These are phyloP conservation scores for Pyricularia sp. DNA, from an alignment of 2,329 filamentous ascomycete species.

Conservation along the genomic window DNA sequence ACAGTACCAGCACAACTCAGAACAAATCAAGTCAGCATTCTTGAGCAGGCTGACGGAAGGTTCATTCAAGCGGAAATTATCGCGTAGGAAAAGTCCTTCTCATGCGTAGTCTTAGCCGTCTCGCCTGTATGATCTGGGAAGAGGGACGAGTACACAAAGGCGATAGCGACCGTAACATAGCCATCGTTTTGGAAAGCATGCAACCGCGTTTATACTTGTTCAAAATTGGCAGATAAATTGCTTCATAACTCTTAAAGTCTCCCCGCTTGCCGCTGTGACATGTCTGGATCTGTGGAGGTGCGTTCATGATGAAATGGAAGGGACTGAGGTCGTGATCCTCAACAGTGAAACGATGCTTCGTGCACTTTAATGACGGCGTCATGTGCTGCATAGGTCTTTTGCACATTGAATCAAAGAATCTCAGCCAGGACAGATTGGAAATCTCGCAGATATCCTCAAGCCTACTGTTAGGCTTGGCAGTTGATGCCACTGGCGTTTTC, in stretches of 20 bases:
- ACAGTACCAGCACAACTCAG: neutral
- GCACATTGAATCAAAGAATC: conserved; percentile 10
- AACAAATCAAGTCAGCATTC: neutral
- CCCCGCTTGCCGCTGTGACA: too few relatives aligned
- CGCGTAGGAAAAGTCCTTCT: too few relatives aligned
- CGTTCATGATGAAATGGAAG: neutral
- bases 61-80: neutral
- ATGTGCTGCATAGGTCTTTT: conserved; percentile 8
- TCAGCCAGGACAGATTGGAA: conserved; percentile 10
- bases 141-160: too few relatives aligned
- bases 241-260: too few relatives aligned
- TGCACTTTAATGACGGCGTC: conserved; percentile 11
- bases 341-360: conserved; percentile 10
- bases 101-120: too few relatives aligned
- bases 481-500: neutral
- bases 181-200: too few relatives aligned
- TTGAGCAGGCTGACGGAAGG: neutral
- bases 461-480: neutral
- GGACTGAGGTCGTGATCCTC: conserved; percentile 8
- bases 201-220: too few relatives aligned
- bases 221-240: too few relatives aligned
- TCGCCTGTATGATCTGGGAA: too few relatives aligned
- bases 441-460: conserved; percentile 11
- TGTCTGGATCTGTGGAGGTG: neutral
- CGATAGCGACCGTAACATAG: too few relatives aligned